phyloP scores from a whole-genome alignment of 139 green algal species.

The Auxenochlorella protothecoides region DNA sequence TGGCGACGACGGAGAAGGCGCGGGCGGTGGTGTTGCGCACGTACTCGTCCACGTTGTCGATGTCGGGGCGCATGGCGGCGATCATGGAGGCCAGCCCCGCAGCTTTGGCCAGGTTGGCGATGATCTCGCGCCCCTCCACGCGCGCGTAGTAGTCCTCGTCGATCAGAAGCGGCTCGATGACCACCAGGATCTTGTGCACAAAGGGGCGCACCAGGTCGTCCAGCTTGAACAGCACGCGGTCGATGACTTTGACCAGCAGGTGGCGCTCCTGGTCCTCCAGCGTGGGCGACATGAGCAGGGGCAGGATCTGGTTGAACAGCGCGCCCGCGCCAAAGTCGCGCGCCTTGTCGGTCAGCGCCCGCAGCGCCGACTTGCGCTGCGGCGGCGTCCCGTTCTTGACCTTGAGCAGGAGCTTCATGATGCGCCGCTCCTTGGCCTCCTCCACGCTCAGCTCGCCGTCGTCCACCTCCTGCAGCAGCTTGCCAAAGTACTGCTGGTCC shows the following conservation, averaged over 20 bases:
- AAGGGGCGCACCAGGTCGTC: conserved; percentile 96
- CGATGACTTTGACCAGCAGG: conserved; percentile 89
- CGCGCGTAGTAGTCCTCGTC: conserved; percentile 99
- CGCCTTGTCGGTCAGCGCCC: conserved; percentile 97
- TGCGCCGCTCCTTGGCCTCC: conserved; percentile 94
- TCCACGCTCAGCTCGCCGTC: conserved; percentile 81
- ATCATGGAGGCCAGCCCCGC: conserved; percentile 93
- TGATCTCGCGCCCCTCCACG: conserved; percentile 97
- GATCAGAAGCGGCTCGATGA: conserved; percentile 99
- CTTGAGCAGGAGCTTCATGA: conserved; percentile 99
- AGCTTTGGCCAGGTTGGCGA: conserved; percentile 94
- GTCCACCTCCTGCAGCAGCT: conserved; percentile 76
- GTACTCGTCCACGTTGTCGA: conserved; percentile 99
- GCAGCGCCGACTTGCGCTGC: conserved; percentile 89
- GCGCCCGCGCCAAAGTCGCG: conserved; percentile 87
- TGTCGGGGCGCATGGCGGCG: conserved; percentile 96
- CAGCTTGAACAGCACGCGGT: conserved; percentile 94
- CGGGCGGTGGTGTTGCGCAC: conserved; percentile 93
- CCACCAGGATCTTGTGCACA: conserved; percentile 99
- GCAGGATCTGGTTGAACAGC: conserved; percentile 98
- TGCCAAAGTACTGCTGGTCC: conserved; percentile 94
- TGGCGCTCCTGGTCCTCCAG: conserved; percentile 98
- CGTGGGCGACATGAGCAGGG: conserved; percentile 95
- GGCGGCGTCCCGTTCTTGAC: conserved; percentile 98
- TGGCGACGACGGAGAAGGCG: conserved; percentile 85